Evolutionary conservation across 805 yeast genomes (phyloP).

Genomic region (Candida michaelii): DNA sequence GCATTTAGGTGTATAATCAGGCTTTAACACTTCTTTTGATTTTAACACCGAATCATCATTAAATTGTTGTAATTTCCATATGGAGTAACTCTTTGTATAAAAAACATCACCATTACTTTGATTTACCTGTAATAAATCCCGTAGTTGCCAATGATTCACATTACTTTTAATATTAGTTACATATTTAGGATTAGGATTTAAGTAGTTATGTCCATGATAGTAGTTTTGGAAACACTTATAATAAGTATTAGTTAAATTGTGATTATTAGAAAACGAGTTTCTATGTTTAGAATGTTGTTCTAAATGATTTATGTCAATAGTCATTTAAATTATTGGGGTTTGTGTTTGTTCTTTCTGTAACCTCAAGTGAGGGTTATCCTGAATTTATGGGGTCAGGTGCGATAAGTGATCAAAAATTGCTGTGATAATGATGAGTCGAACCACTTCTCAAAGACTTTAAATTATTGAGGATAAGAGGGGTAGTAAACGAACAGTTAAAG

Average conservation of each 20-base stretch:
- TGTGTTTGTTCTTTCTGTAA: not conserved
- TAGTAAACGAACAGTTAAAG: too few relatives aligned
- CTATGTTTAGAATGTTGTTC: not conserved
- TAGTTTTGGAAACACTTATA: slow-evolving; percentile 41
- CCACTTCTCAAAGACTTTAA: not conserved
- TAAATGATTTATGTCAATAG: slow-evolving; percentile 11
- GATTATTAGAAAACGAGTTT: slow-evolving; percentile 3
- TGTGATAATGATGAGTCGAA: not conserved
- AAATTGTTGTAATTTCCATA: slow-evolving; percentile 45
- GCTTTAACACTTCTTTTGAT: slow-evolving; percentile 38
- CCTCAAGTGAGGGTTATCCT: not conserved
- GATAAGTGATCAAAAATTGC: slow-evolving; percentile 8
- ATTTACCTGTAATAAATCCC: slow-evolving; percentile 66
- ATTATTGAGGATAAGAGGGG: too few relatives aligned
- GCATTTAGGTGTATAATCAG: slow-evolving; percentile 71
- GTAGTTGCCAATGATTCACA: slow-evolving; percentile 72
- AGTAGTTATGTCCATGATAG: slow-evolving; percentile 38
- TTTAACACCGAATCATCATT: slow-evolving; percentile 18
- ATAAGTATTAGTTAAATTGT: slow-evolving; percentile 8
- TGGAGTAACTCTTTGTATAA: slow-evolving; percentile 58
- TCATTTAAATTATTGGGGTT: slow-evolving; percentile 12
- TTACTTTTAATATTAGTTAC: slow-evolving; percentile 30
- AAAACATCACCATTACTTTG: slow-evolving; percentile 42
- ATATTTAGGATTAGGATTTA: slow-evolving; percentile 37
- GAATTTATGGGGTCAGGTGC: slow-evolving; percentile 3